A percentile compares a stretch with the other conserved stretches of the same genome.
These are phyloP conservation scores for Geotrichum restrictum DNA, from an alignment of 1,139 yeast species.

Conservation along the genomic window DNA sequence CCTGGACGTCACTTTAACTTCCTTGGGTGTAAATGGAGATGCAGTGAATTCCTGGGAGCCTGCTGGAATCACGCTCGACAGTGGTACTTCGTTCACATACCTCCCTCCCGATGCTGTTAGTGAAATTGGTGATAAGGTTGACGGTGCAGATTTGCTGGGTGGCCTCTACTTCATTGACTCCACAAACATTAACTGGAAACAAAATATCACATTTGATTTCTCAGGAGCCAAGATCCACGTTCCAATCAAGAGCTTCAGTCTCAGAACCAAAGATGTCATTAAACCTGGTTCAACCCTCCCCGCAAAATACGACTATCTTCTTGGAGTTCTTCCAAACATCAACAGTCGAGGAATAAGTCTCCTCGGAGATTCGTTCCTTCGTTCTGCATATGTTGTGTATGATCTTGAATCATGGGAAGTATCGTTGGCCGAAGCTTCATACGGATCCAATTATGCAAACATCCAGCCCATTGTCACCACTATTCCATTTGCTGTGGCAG, in stretches of 20 bases:
- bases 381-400: conserved; percentile 31
- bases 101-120: conserved; percentile 14
- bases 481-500: conserved; percentile 7
- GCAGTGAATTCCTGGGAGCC: conserved; percentile 7
- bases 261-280: conserved; percentile 10
- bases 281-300: conserved; percentile 10
- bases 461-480: conserved; percentile 6
- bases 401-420: conserved; percentile 22
- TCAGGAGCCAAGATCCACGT: conserved; percentile 18
- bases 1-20: conserved; percentile 11
- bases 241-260: conserved; percentile 8
- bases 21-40: conserved; percentile 9
- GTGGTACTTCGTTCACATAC: conserved; percentile 19
- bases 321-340: conserved; percentile 14
- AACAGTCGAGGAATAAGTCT: conserved; percentile 21
- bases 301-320: conserved; percentile 10
- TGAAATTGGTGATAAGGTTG: conserved; percentile 6
- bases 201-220: conserved; percentile 13
- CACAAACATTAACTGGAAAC: conserved; percentile 14
- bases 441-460: background rate
- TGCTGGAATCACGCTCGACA: conserved; percentile 15
- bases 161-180: conserved; percentile 14
- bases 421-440: conserved; percentile 15
- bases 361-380: conserved; percentile 31
- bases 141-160: conserved; percentile 13